Base-by-base conservation (phyloP, 2,329 filamentous ascomycete genomes). In the Fusarium xylarioides region DNA sequence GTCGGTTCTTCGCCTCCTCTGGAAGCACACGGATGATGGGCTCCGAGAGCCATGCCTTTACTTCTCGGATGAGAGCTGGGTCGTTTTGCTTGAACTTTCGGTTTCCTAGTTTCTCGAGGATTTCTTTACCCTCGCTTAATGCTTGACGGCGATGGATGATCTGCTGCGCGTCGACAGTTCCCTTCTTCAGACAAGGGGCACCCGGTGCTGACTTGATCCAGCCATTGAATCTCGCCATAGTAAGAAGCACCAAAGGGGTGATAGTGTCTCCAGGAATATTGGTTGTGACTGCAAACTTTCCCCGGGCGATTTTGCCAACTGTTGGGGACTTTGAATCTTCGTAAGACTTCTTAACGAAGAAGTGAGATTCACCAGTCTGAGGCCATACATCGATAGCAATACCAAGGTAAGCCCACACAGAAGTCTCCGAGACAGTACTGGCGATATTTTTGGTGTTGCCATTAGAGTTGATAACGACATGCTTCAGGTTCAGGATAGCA, bases 1-100 rank as follows among this genome's bases (percentile, higher is more conserved):
- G 35, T 21, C 38, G 64, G 12, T 67, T 66, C 40, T 67, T 68
- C 16, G 49, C 38, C 14, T 68, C 49, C 14, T 55, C 57, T 5
- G 66, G 66, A 5, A 68, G 47, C 5, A 67, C 49, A 11, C 32
- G 54, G 37, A 67, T 50, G 9, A 54, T 23, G 11, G 42, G 23
- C 43, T 50, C 35, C 5, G 40, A 55, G 8, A 68, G 32, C 65
- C 63, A 68, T 14, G 23, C 11, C 11, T 68, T 32, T 18, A 67
- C 34, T 14, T n/a, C 61, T 23, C 28, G n/a, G 21, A 55, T 30
- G 16, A 59, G 44, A 16, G 8, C 46, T 14, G 47, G 43, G 23
- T 68, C 63, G 15, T 50, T 19, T 16, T 64, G 44, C 7, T 64
- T 43, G 23, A 18, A 61, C 21, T 64, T 64, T 37, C 55, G 21